These are phyloP conservation scores for Prosopis cineraria DNA, from an alignment of 306 rosid genomes.

Conservation along the genomic window DNA sequence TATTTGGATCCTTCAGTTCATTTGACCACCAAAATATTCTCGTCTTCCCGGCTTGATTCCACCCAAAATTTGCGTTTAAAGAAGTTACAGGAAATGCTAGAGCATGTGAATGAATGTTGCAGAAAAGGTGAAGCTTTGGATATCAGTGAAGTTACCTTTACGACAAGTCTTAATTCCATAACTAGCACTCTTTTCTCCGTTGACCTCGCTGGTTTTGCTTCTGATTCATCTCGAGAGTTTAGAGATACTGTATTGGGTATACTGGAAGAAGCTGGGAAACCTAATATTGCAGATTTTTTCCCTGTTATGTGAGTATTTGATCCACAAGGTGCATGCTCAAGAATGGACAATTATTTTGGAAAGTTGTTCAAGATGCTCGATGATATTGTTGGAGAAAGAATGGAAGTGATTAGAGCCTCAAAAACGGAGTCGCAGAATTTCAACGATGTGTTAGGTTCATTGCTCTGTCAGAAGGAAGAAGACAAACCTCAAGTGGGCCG, in stretches of 20 bases:
- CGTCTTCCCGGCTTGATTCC: neutral
- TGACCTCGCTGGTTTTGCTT: neutral
- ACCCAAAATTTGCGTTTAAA: neutral
- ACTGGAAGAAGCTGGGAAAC: too few relatives aligned
- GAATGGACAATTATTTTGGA: neutral
- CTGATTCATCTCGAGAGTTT: neutral
- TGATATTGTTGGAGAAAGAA: neutral
- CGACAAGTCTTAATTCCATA: neutral
- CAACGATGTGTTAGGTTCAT: neutral
- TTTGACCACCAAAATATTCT: neutral
- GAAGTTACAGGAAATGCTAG: neutral
- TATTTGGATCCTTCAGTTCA: neutral
- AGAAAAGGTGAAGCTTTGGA: neutral
- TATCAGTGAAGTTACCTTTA: neutral
- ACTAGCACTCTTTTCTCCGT: too few relatives aligned
- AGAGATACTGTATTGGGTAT: neutral
- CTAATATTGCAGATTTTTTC: neutral
- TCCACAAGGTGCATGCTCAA: neutral
- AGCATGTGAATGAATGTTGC: neutral
- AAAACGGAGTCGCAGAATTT: neutral
- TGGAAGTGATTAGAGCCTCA: neutral
- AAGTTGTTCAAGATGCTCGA: neutral
- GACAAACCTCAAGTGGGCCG: neutral
- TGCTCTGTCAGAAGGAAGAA: neutral
- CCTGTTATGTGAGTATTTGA: neutral